Evolutionary conservation across 495 filamentous ascomycete species (phyloP).

Genomic region (Acidomyces sp.): DNA sequence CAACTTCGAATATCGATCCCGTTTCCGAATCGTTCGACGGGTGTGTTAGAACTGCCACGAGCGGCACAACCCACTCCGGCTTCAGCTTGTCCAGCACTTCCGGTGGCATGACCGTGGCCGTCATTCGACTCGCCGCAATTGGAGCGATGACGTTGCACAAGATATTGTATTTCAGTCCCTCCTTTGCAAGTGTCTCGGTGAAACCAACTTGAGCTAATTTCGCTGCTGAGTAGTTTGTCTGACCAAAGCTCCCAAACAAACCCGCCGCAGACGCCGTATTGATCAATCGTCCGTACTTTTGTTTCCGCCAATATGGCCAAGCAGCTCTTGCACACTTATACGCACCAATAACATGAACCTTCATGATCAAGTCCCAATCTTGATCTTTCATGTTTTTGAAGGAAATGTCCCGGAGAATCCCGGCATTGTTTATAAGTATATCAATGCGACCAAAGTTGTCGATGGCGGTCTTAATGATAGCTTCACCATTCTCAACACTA

Average conservation of each 20-base stretch:
- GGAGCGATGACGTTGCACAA: conserved; percentile 91
- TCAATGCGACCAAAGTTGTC: conserved; percentile 86
- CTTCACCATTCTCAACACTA: conserved; percentile 87
- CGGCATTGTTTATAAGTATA: conserved; percentile 93
- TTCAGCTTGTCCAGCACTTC: conserved; percentile 79
- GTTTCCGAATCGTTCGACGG: conserved; percentile 74
- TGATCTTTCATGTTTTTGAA: conserved; percentile 98
- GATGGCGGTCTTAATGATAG: conserved; percentile 93
- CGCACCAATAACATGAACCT: conserved; percentile 85
- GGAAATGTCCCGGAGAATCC: conserved; percentile 88
- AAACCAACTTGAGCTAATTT: conserved; percentile 95
- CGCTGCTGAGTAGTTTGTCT: conserved; percentile 92
- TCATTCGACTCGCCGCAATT: conserved; percentile 94
- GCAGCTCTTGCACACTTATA: conserved; percentile 96
- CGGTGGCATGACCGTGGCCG: conserved; percentile 91
- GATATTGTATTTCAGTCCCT: conserved; percentile 97
- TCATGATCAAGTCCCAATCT: conserved; percentile 92
- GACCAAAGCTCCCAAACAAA: conserved; percentile 90
- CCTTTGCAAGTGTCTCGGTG: conserved; percentile 95
- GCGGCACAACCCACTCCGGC: conserved; percentile 91
- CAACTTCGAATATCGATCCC: conserved; percentile 85
- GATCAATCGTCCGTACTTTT: conserved; percentile 93
- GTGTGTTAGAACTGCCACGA: conserved; percentile 83
- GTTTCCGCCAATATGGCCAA: conserved; percentile 96
- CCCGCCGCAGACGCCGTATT: conserved; percentile 93